Conservation (phyloP, 2,329 filamentous ascomycete genomes). For the Mollisiaceae sp. region DNA sequence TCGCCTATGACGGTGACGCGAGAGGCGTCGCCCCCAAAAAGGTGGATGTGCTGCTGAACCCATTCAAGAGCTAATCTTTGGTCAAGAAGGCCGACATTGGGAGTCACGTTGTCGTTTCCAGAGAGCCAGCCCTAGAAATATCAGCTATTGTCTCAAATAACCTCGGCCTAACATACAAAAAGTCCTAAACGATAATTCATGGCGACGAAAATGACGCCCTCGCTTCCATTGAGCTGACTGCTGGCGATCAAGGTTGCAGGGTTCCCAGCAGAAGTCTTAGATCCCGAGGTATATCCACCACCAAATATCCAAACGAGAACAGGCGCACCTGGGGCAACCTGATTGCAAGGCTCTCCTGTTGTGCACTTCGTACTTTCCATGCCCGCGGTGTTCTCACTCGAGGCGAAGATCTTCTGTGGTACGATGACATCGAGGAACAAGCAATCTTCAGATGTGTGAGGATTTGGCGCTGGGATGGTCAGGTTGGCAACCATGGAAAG, state of each 20-base stretch:
- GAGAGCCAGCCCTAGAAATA: conserved; percentile 39
- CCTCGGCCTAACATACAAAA: conserved; percentile 33
- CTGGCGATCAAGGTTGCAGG: conserved; percentile 48
- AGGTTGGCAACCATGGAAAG: conserved; percentile 15
- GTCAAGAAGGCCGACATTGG: conserved; percentile 58
- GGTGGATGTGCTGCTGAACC: conserved; percentile 58
- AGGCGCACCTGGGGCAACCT: conserved; percentile 38
- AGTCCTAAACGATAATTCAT: conserved; percentile 46
- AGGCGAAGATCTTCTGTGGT: conserved; percentile 46
- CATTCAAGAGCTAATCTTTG: conserved; percentile 62
- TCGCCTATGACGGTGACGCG: conserved; percentile 57
- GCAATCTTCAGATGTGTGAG: conserved; percentile 48
- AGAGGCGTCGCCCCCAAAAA: conserved; percentile 59
- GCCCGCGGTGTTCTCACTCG: background rate
- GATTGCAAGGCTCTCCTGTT: background rate
- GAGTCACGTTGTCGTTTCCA: conserved; percentile 51
- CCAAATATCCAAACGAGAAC: conserved; percentile 58
- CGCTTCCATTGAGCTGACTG: conserved; percentile 38
- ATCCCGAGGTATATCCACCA: conserved; percentile 51
- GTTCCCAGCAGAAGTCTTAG: conserved; percentile 47
- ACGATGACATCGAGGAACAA: conserved; percentile 54
- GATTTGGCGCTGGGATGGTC: conserved; percentile 12
- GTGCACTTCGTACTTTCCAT: no score
- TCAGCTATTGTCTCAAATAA: background rate
- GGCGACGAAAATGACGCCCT: conserved; percentile 46